Percentiles rank a stretch among this genome's conserved stretches.
These are phyloP conservation scores for Hebeloma cylindrosporum DNA, from an alignment of 768 basidiomycete species.

Conservation along the genomic window DNA sequence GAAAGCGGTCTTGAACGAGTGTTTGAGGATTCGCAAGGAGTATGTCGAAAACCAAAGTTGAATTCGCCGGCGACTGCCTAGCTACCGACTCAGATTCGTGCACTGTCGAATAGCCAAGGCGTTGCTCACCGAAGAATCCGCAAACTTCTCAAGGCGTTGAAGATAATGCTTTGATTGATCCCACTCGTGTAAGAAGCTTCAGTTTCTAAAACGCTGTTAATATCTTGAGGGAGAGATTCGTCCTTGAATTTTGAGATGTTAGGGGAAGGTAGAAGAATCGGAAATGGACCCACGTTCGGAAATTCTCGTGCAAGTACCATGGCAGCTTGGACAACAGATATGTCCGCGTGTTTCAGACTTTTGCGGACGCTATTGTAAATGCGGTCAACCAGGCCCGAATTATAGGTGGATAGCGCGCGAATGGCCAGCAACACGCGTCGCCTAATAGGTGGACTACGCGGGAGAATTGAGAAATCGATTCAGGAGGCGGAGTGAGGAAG, in stretches of 20 bases:
- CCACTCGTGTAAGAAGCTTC: conserved; percentile 12
- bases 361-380: conserved; percentile 39
- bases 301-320: conserved; percentile 32
- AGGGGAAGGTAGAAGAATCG: not conserved
- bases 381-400: conserved; percentile 45
- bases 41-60: conserved; percentile 19
- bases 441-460: conserved; percentile 53
- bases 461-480: conserved; percentile 17
- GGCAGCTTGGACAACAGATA: conserved; percentile 46
- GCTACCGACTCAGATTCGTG: not conserved
- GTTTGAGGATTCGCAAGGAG: conserved; percentile 8
- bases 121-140: conserved; percentile 13
- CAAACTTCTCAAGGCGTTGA: conserved; percentile 16
- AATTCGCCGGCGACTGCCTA: conserved; percentile 15
- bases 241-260: conserved; percentile 13
- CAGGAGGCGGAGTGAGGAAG: conserved; percentile 6
- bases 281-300: conserved; percentile 20
- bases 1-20: conserved; percentile 5
- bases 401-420: conserved; percentile 47
- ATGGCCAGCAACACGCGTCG: conserved; percentile 63
- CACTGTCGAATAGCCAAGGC: not conserved
- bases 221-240: conserved; percentile 1
- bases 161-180: conserved; percentile 12
- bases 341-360: conserved; percentile 45
- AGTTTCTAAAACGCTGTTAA: conserved; percentile 18